Percentiles rank a stretch among this genome's conserved stretches.
These are phyloP conservation scores for Polytrichum commune DNA, from an alignment of 225 moss, liverwort and hornwort species.

Conservation along the genomic window DNA sequence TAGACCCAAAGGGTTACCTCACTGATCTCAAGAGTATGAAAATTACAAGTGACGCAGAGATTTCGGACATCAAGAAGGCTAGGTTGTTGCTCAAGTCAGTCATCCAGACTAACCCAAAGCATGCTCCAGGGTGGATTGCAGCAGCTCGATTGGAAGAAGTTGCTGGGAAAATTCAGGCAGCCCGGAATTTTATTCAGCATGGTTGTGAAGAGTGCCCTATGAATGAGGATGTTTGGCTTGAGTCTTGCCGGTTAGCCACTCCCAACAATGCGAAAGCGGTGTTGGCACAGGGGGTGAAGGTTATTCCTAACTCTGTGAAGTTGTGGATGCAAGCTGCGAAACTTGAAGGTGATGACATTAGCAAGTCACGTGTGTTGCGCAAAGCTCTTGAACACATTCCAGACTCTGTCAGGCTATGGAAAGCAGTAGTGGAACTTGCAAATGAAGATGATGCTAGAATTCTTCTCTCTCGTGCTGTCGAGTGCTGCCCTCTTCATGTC, in stretches of 20 bases:
- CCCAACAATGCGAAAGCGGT: constrained; percentile 80
- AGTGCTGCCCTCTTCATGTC: constrained; percentile 91
- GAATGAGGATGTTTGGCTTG: constrained; percentile 93
- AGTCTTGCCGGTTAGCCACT: constrained; percentile 76
- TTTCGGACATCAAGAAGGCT: constrained; percentile 95
- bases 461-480: constrained; percentile 78
- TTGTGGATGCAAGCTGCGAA: constrained; percentile 97
- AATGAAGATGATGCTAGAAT: constrained; percentile 89
- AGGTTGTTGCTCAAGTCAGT: constrained; percentile 78
- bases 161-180: constrained; percentile 83
- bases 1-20: constrained; percentile 92
- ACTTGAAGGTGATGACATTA: constrained; percentile 74
- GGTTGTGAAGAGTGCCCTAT: constrained; percentile 91
- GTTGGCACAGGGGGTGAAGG: constrained; percentile 88
- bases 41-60: constrained; percentile 88
- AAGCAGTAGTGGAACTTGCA: constrained; percentile 89
- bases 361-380: constrained; percentile 81
- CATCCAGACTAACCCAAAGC: constrained; percentile 94
- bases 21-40: constrained; percentile 98
- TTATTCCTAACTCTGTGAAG: constrained; percentile 90
- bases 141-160: constrained; percentile 93
- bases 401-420: constrained; percentile 94
- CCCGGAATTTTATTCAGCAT: constrained; percentile 79
- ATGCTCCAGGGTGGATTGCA: constrained; percentile 92
- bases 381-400: constrained; percentile 95